Evolutionary conservation across 352 stramenopile species (phyloP), one percentile per base, ranked within the genome.

Genomic region (Phytophthora hybrid): DNA sequence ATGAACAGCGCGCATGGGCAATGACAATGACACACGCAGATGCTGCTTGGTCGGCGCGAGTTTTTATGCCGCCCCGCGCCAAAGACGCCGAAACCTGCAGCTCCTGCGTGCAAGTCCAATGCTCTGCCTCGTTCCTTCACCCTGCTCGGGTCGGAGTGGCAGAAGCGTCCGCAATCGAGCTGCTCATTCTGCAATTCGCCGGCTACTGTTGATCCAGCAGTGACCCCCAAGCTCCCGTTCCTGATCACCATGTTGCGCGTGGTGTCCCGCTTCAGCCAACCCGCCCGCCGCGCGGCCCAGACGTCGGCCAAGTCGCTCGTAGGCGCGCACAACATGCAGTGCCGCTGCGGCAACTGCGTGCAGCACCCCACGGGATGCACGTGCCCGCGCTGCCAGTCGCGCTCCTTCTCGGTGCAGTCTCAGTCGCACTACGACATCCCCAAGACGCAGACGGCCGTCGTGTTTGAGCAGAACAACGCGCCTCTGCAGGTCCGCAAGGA

Each of bases 361-460:
- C 63, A 73, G 47, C 72, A 79, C 57, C 19, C 60, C 34, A 67
- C 57, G 58, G 58, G 66, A 8, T 73, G 66, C 23, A 73, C 66
- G 4, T 73, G 66, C 37, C 66, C 66, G 11, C 66, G 66, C 14
- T 73, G 66, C 57, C 66, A 73, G 66, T 74, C 76, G 16, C 74
- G 77, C 23, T 63, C 54, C 10, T 82, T 84, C 72, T 76, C 71
- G 16, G 71, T 84, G 59, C 69, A 87, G 69, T 87, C 74, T 37
- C 80, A 87, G 61, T 54, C 71, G 6, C 66, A 69, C 21, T 87
- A 84, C 65, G 74, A 80, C 52, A 87, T 87, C 61, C 77, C 80
- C 19, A 84, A 79, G 80, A 87, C 80, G 3, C 80, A 84, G 54
- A 79, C 66, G 2, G 80, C 80, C 14, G 64, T 84, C 0, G 66